Base-by-base conservation (phyloP, 768 basidiomycete species). In the Dioszegia hungarica region DNA sequence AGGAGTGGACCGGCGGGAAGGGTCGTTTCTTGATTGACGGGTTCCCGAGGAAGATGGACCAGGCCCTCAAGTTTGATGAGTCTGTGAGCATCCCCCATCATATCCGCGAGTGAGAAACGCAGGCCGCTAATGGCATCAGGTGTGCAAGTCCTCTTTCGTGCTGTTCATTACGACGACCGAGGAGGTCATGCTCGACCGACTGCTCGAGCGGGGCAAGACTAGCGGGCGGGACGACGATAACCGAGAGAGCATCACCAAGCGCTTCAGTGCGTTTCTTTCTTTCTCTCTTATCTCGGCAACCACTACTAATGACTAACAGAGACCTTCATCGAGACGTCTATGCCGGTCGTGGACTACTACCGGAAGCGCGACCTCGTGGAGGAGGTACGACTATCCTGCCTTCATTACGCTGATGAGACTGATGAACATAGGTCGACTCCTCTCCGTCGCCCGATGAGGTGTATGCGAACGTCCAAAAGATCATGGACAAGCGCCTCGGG, bases 1-100 rank as follows among this genome's bases (percentile, higher is more conserved):
- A 57, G 31, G 85, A 83, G 20, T 92, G 90, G 90, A 75, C 74
- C 9, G 78, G 82, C 29, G 89, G 86, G 24, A 79, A 78, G 50
- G 90, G 89, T 24, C 85, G 90, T 43, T 99, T 98, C 81, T 81
- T 98, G 66, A 86, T 99, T 60, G 94, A 99, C 62, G 95, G 94
- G 1, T 98, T 98, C 78, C 95, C 94, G 53, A 83, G 94, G 59
- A 92, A 98, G 81, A 92, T 98, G 91, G 95, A 99, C 74, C 95
- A 99, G 78, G 94, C 93, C 0, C 59, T 86, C 68, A 85, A 85
- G 74, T 99, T 97, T 71, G 94, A 98, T 68, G 80, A 88, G 64
- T 81, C 85, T 44, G 94, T 91, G 63, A 53, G 82, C n/a, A n/a
- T n/a, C 76, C 3, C 9, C 31, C 28, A 25, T 6, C 36, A 50